Percentiles rank a stretch among this genome's conserved stretches.
Conservation (phyloP, 192 early-diverging fungal species). For the Phlyctochytrium planicorne region DNA sequence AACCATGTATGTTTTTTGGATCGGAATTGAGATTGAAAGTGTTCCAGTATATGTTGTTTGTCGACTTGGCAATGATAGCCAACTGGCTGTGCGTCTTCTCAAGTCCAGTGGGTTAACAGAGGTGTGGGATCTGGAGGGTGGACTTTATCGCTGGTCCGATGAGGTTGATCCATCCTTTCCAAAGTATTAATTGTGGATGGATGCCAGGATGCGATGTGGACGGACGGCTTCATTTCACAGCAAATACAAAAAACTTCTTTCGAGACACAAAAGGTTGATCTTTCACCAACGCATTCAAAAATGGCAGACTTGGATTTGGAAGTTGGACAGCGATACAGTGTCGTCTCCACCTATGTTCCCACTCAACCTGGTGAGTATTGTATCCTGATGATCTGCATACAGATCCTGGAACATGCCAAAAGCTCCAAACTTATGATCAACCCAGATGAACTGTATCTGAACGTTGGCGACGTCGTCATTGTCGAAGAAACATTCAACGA, state of each 20-base stretch:
- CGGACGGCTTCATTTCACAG: no score
- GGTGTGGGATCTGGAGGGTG: conserved; percentile 81
- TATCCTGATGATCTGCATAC: no score
- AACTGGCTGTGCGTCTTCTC: conserved; percentile 78
- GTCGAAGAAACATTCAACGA: background rate
- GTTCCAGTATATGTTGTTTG: conserved; percentile 86
- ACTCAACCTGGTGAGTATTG: background rate
- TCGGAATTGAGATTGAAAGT: no score
- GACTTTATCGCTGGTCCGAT: conserved; percentile 72
- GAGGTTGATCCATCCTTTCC: conserved; percentile 80
- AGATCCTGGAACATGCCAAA: no score
- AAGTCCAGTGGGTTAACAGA: conserved; percentile 58
- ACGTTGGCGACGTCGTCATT: background rate
- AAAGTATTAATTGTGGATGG: conserved; percentile 66
- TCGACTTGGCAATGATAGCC: conserved; percentile 86
- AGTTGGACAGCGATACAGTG: background rate
- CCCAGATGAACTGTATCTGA: background rate
- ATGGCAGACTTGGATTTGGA: no score
- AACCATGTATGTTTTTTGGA: no score
- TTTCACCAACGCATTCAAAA: no score
- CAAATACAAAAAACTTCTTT: no score
- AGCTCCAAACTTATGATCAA: no score
- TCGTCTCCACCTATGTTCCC: background rate
- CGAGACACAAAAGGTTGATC: no score
- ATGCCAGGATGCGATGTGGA: no score